Evolutionary conservation across 2,329 filamentous ascomycete genomes (phyloP), one percentile per base, ranked within the genome.

Genomic region (Exophiala phaeomuriformis): DNA sequence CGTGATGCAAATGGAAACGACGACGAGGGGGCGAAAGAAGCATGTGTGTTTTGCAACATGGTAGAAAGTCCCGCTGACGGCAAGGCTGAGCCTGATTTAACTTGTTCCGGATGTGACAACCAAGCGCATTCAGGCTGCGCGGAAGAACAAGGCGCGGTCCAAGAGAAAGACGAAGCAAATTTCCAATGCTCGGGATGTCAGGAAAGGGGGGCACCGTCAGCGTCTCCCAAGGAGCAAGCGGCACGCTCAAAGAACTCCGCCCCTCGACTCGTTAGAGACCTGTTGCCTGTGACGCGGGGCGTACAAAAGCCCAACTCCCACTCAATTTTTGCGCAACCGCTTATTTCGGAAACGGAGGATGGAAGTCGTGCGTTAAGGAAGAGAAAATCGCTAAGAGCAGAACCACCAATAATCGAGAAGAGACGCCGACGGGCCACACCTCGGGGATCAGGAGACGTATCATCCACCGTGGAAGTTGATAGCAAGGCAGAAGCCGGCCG

Each of bases 91-190:
- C 77, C 84, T 54, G 89, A 85, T 67, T 75, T 96, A 56, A 75
- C 83, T 49, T 96, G 91, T 69, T 76, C 75, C 56, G 77, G 82
- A 59, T 97, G 91, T 70, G 84, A 84, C 61, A 86, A 91, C 66
- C 86, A 89, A 70, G 91, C 90, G 65, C 91, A 97, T 75, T 84
- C 86, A 69, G 86, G 93, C 78, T 96, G 91, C 72, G 90, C 89
- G 54, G 83, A 85, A 66, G 81, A 86, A 67, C 80, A 82, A 67
- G 80, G 80, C 55, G 81, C 81, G 59, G 72, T 87, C 64, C 74
- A 73, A 63, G 71, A 77, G 59, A 63, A 64, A 33, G 61, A 57
- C 10, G 48, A 49, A 41, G 51, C 63, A 19, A 44, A 60, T 29
- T 66, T 65, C 56, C 52, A 46, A 37, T 63, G 61, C 42, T 51